Evolutionary conservation across 1,284 basidiomycete species (phyloP), one percentile per base, ranked within the genome.

Genomic region (Entoloma clypeatum): DNA sequence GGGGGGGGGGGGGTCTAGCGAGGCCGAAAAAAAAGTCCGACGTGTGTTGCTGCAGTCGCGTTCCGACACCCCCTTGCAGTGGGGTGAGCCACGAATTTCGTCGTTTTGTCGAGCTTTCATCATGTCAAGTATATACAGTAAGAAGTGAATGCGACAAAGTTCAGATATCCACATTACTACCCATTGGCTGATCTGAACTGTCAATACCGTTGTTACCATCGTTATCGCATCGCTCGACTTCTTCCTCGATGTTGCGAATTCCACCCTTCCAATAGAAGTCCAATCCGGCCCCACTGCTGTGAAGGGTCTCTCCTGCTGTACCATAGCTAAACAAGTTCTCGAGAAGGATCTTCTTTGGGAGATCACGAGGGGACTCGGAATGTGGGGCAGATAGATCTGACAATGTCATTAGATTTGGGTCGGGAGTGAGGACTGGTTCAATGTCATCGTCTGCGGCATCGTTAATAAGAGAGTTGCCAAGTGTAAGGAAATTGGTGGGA

Each of bases 231-330:
- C 19, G 16, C n/a, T 25, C 14, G 10, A 34, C 13, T 18, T 41
- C 39, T 21, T 34, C 30, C n/a, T 41, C 25, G 9, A 41, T 26
- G 18, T 34, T 31, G 2, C 16, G 14, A 8, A 41, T 35, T 11
- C 39, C 39, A 4, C 39, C 39, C 24, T 41, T 28, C 39, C 39
- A 41, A 17, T 41, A 41, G 24, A 34, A 41, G 18, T 35, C 39
- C 24, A 41, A 9, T 2, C 39, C 32, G 21, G 13, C 29, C 18
- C 22, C 21, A 17, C 10, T n/a, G 21, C 26, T 7, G 7, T n/a
- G n/a, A n/a, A 36, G 35, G 6, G 35, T n/a, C 16, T 3, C 21
- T 27, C 30, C 11, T 9, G 17, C 17, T 8, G 8, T 2, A 4
- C 3, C 7, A 18, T 28, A 41, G 10, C 23, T 14, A 13, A 41